Evolutionary conservation across 306 rosid genomes (phyloP).

Genomic region (Sphenostylis stenocarpa): DNA sequence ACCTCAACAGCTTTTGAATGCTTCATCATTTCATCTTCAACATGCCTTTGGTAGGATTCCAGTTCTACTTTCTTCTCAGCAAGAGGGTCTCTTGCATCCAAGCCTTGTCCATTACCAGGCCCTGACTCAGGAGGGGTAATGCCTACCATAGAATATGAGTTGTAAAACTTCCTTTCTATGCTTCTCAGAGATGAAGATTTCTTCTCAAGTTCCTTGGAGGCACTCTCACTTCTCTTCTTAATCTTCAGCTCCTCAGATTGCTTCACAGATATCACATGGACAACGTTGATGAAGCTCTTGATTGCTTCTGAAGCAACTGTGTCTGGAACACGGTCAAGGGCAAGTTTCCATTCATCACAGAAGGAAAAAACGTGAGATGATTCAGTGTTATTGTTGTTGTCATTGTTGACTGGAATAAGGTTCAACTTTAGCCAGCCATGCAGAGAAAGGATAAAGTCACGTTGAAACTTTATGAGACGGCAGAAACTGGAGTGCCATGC

Average conservation of each 20-base stretch:
- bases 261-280: constrained; percentile 72
- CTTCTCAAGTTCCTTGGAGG: constrained; percentile 81
- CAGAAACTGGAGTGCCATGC: constrained; percentile 92
- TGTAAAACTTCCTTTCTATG: constrained; percentile 82
- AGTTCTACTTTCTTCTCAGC: constrained; percentile 88
- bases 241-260: constrained; percentile 87
- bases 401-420: constrained; percentile 64
- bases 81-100: constrained; percentile 96
- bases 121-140: constrained; percentile 65
- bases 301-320: constrained; percentile 90
- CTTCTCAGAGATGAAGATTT: constrained; percentile 68
- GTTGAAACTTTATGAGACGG: constrained; percentile 76
- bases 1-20: constrained; percentile 90
- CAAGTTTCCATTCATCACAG: constrained; percentile 92
- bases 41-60: constrained; percentile 69
- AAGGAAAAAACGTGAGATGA: constrained; percentile 58
- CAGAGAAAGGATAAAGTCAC: constrained; percentile 72
- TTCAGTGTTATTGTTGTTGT: constrained; percentile 43
- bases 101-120: constrained; percentile 51
- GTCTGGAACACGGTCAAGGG: constrained; percentile 96
- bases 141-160: constrained; percentile 87
- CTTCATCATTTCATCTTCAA: constrained; percentile 81
- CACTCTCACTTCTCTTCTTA: constrained; percentile 63
- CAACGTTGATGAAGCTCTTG: constrained; percentile 93
- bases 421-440: constrained; percentile 93